phyloP scores from a whole-genome alignment of 2,329 filamentous ascomycete species.

The Sclerotinia spermophila region DNA sequence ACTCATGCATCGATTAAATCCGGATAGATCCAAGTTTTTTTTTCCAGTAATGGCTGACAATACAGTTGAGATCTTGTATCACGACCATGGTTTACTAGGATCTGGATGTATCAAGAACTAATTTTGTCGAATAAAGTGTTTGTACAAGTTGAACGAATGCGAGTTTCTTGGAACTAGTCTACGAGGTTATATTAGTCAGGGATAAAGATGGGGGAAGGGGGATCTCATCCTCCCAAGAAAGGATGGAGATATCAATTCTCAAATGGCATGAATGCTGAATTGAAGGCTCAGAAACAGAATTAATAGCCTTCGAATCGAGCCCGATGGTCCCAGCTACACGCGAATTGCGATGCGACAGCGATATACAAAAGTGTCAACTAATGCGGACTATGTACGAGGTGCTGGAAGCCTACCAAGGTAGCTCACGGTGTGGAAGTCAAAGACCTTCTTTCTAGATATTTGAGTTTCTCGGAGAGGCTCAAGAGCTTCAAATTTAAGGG shows the following conservation, averaged over 20 bases:
- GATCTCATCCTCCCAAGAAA: neutral
- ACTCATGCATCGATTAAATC: neutral
- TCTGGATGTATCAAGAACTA: conserved; percentile 2
- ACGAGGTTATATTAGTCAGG: neutral
- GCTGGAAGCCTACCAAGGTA: neutral
- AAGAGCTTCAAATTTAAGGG: neutral
- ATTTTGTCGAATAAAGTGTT: neutral
- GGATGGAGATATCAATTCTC: neutral
- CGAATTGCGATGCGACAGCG: neutral
- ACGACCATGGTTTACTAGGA: conserved; percentile 3
- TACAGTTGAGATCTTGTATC: neutral
- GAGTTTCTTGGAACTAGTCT: neutral
- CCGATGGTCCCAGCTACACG: neutral
- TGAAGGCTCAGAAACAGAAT: neutral
- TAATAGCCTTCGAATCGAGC: neutral
- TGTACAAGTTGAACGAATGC: neutral
- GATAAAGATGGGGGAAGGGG: no score
- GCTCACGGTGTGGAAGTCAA: neutral
- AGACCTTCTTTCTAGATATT: neutral
- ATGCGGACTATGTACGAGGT: neutral
- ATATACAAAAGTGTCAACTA: neutral
- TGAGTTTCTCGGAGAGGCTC: neutral
- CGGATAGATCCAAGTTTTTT: neutral
- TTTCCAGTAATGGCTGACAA: neutral
- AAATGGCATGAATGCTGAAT: neutral